Conservation (phyloP, 192 early-diverging fungal genomes). For the Coemansia javaensis region DNA sequence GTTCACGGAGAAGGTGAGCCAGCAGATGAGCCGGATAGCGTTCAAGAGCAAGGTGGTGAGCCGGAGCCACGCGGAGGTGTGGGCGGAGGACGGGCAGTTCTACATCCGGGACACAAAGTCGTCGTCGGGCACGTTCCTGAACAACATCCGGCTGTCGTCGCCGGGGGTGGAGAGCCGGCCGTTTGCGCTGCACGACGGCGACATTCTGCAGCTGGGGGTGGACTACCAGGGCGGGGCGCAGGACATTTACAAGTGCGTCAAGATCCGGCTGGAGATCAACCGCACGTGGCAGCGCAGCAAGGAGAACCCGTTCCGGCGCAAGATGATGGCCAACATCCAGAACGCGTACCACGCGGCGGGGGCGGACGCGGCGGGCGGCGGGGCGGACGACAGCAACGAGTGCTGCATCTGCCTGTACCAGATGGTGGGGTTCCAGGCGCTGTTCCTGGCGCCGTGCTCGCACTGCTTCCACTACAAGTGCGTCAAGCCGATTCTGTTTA, state of each 20-base stretch:
- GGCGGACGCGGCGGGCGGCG: slow-evolving; percentile 10
- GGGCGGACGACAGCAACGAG: slow-evolving; percentile 50
- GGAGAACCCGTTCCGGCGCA: slow-evolving; percentile 60
- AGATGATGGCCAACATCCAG: slow-evolving; percentile 48
- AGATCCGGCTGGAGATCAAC: slow-evolving; percentile 78
- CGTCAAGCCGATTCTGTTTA: slow-evolving; percentile 73
- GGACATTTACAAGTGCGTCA: slow-evolving; percentile 92
- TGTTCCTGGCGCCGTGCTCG: slow-evolving; percentile 90
- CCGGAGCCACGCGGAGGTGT: slow-evolving; percentile 90
- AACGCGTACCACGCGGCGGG: slow-evolving; percentile 23
- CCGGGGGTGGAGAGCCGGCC: slow-evolving; percentile 80
- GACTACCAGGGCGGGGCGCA: slow-evolving; percentile 92
- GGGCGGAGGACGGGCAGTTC: slow-evolving; percentile 80
- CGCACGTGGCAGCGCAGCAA: slow-evolving; percentile 60
- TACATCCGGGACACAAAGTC: slow-evolving; percentile 92
- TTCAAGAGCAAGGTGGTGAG: slow-evolving; percentile 93
- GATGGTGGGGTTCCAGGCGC: slow-evolving; percentile 81
- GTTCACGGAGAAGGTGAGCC: slow-evolving; percentile 63
- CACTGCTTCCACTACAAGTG: slow-evolving; percentile 95
- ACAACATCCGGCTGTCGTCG: slow-evolving; percentile 86
- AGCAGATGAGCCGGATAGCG: slow-evolving; percentile 64
- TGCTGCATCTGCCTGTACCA: slow-evolving; percentile 90
- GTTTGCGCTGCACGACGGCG: slow-evolving; percentile 78
- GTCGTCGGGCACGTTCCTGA: slow-evolving; percentile 97
- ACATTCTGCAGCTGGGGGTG: slow-evolving; percentile 92